Evolutionary conservation across 208 protist genomes (phyloP).

Genomic region (Borovskyia barvae): DNA sequence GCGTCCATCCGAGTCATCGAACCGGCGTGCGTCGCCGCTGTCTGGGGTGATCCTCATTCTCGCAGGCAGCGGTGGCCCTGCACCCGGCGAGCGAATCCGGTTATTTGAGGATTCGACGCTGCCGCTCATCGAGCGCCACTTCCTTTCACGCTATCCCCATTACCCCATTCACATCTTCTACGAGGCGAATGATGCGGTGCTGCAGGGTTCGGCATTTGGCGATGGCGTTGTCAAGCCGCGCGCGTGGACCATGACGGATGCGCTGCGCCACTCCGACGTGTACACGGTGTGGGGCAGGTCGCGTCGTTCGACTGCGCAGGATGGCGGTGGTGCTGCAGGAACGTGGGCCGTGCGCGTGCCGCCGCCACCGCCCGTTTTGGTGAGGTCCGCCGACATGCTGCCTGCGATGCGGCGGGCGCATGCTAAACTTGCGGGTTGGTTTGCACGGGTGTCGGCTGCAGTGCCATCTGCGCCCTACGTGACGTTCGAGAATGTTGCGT

Average conservation of each 20-base stretch:
- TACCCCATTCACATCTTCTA: conserved; percentile 20
- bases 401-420: not conserved
- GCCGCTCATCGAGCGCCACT: conserved; percentile 9
- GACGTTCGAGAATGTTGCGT: conserved; percentile 13
- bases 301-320: not conserved
- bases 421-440: not conserved
- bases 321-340: too few relatives aligned
- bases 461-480: conserved; percentile 17
- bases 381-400: not conserved
- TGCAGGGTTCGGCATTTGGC: not conserved
- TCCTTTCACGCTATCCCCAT: conserved; percentile 1
- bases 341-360: not conserved
- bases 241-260: conserved; percentile 5
- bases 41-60: conserved; percentile 14
- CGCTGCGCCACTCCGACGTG: conserved; percentile 12
- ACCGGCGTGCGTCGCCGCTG: not conserved
- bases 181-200: not conserved
- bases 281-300: conserved; percentile 2
- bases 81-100: not conserved
- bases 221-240: not conserved
- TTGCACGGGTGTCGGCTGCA: not conserved
- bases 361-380: conserved; percentile 9
- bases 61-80: not conserved
- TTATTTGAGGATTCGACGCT: conserved; percentile 2
- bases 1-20: not conserved